These are phyloP conservation scores for Trypanosoma conorhini DNA, from an alignment of 208 protist genomes.

Conservation along the genomic window DNA sequence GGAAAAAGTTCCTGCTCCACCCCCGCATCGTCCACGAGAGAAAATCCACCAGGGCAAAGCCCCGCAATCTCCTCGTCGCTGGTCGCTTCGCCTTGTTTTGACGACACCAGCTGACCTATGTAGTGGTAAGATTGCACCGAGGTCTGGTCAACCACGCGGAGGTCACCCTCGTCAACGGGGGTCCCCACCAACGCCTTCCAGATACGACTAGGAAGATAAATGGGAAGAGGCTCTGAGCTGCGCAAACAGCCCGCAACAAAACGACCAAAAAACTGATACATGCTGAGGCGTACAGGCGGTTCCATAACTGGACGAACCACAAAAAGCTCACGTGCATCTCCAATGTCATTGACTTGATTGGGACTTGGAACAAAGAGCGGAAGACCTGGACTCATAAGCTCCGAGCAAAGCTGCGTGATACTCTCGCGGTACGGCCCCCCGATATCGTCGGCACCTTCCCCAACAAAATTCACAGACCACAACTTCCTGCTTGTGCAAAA, in stretches of 20 bases:
- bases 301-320: slow-evolving; percentile 60
- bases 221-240: slow-evolving; percentile 85
- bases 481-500: slow-evolving; percentile 83
- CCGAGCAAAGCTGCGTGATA: slow-evolving; percentile 86
- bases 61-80: slow-evolving; percentile 47
- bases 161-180: slow-evolving; percentile 41
- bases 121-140: slow-evolving; percentile 64
- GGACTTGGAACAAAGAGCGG: slow-evolving; percentile 88
- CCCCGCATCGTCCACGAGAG: slow-evolving; percentile 50
- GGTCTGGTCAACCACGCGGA: slow-evolving; percentile 56
- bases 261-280: slow-evolving; percentile 92
- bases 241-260: slow-evolving; percentile 96
- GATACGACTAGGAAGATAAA: slow-evolving; percentile 89
- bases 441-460: slow-evolving; percentile 93
- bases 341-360: slow-evolving; percentile 71
- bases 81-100: not conserved
- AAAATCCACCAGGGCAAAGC: slow-evolving; percentile 74
- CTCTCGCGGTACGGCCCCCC: slow-evolving; percentile 93
- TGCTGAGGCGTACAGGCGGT: slow-evolving; percentile 45
- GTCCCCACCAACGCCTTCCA: slow-evolving; percentile 93
- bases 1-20: slow-evolving; percentile 47
- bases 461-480: slow-evolving; percentile 86
- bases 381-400: slow-evolving; percentile 83
- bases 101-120: slow-evolving; percentile 34
- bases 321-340: slow-evolving; percentile 82